phyloP scores from a whole-genome alignment of 352 stramenopile genomes.

The Phytopythium sindhum region DNA sequence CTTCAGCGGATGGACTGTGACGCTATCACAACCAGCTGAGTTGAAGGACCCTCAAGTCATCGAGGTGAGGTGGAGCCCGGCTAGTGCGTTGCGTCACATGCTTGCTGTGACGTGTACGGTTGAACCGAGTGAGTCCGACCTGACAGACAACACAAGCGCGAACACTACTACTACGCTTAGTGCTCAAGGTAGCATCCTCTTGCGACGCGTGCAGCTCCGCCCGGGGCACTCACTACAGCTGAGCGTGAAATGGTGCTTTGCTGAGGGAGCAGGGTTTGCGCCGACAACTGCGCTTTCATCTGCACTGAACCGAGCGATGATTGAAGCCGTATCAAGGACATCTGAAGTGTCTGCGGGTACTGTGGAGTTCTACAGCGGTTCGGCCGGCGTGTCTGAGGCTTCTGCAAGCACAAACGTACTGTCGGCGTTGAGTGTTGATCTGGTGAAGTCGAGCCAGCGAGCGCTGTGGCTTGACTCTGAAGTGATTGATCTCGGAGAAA shows the following conservation, averaged over 20 bases:
- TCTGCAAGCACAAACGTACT: not conserved
- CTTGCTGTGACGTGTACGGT: conserved; percentile 46
- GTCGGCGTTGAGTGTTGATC: conserved; percentile 44
- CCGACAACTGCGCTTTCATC: conserved; percentile 60
- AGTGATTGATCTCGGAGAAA: conserved; percentile 72
- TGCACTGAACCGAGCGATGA: conserved; percentile 59
- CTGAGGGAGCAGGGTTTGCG: conserved; percentile 55
- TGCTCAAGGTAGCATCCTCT: conserved; percentile 18
- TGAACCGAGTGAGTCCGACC: conserved; percentile 15
- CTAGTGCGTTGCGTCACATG: conserved; percentile 42
- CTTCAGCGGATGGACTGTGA: conserved; percentile 51
- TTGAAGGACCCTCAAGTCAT: conserved; percentile 12
- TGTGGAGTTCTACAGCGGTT: conserved; percentile 42
- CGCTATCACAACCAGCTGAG: conserved; percentile 25
- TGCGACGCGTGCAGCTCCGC: conserved; percentile 37
- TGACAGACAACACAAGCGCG: conserved; percentile 4
- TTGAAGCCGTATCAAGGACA: conserved; percentile 56
- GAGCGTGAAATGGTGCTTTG: conserved; percentile 67
- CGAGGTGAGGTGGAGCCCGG: conserved; percentile 60
- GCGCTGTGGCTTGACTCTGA: conserved; percentile 69
- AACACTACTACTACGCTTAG: conserved; percentile 1
- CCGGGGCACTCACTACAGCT: conserved; percentile 33
- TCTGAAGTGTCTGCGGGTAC: conserved; percentile 50
- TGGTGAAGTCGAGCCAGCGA: conserved; percentile 67
- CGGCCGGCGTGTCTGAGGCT: not conserved